Evolutionary conservation across 805 yeast species (phyloP).

Genomic region (Ogataea trehalophila): DNA sequence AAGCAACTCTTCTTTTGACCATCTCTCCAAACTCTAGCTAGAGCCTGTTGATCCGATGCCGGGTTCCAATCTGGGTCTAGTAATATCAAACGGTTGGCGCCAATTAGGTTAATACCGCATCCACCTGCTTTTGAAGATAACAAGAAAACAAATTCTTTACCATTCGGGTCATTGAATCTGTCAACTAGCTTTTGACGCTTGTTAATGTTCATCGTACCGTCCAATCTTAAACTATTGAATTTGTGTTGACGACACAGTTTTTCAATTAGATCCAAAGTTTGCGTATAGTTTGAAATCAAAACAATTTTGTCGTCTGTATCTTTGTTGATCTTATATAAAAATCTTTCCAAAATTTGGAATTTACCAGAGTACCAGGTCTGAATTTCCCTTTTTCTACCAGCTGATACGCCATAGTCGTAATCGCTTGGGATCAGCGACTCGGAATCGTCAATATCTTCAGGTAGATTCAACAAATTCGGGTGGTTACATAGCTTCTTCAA

Average conservation of each 20-base stretch:
- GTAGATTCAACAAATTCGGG: constrained; percentile 77
- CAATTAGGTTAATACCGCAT: constrained; percentile 95
- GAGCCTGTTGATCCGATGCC: constrained; percentile 95
- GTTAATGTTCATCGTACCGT: constrained; percentile 88
- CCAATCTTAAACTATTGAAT: constrained; percentile 78
- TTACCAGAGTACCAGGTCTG: constrained; percentile 86
- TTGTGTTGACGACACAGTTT: constrained; percentile 69
- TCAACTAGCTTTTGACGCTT: constrained; percentile 93
- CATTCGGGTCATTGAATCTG: constrained; percentile 83
- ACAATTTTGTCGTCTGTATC: constrained; percentile 96
- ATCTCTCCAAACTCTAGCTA: constrained; percentile 98
- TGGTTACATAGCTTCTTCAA: constrained; percentile 91
- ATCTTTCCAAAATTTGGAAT: constrained; percentile 77
- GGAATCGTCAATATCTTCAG: constrained; percentile 72
- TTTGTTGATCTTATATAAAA: constrained; percentile 64
- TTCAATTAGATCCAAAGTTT: constrained; percentile 87
- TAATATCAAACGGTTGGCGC: constrained; percentile 85
- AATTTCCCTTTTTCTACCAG: constrained; percentile 63
- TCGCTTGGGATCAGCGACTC: constrained; percentile 68
- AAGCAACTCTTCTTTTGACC: constrained; percentile 97
- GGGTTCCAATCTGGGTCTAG: constrained; percentile 98
- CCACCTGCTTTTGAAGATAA: constrained; percentile 97
- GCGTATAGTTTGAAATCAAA: constrained; percentile 89
- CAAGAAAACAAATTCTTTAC: constrained; percentile 80
- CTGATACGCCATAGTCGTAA: constrained; percentile 43